phyloP scores from a whole-genome alignment of 805 yeast species.

The Yarrowia porcina region DNA sequence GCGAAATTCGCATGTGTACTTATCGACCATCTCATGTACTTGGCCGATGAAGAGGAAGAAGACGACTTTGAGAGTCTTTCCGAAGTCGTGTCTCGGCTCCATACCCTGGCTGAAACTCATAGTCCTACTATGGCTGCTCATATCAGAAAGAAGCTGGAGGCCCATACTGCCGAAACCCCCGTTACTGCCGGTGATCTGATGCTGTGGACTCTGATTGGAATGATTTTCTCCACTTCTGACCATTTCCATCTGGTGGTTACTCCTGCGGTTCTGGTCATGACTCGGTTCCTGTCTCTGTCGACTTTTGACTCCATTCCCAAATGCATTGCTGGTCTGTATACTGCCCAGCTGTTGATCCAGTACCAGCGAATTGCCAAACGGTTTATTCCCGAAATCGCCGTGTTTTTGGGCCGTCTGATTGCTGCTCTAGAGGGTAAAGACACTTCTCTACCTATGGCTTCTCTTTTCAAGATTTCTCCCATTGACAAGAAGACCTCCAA shows the following conservation, averaged over 20 bases:
- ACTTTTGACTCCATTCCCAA: slow-evolving; percentile 43
- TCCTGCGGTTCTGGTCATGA: slow-evolving; percentile 70
- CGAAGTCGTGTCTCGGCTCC: slow-evolving; percentile 40
- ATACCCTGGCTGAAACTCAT: slow-evolving; percentile 61
- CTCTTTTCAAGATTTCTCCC: slow-evolving; percentile 22
- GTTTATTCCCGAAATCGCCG: slow-evolving; percentile 71
- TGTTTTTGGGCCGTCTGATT: slow-evolving; percentile 39
- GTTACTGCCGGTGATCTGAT: slow-evolving; percentile 54
- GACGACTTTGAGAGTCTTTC: slow-evolving; percentile 26
- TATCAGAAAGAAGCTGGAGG: slow-evolving; percentile 54
- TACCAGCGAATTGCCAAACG: slow-evolving; percentile 83
- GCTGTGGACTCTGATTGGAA: slow-evolving; percentile 68
- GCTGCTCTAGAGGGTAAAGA: slow-evolving; percentile 48
- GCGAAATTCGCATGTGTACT: slow-evolving; percentile 61
- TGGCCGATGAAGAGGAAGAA: slow-evolving; percentile 40
- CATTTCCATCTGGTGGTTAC: slow-evolving; percentile 89
- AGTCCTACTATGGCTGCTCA: slow-evolving; percentile 60
- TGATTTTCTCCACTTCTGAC: slow-evolving; percentile 88
- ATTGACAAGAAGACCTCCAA: background rate
- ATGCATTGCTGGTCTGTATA: slow-evolving; percentile 58
- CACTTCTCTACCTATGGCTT: slow-evolving; percentile 43
- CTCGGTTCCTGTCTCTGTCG: slow-evolving; percentile 61
- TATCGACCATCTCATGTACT: slow-evolving; percentile 56
- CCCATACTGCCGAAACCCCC: slow-evolving; percentile 37
- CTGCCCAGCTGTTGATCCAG: slow-evolving; percentile 60